These are phyloP conservation scores for Lactarius pseudohatsudake DNA, from an alignment of 768 basidiomycete species.

Conservation along the genomic window DNA sequence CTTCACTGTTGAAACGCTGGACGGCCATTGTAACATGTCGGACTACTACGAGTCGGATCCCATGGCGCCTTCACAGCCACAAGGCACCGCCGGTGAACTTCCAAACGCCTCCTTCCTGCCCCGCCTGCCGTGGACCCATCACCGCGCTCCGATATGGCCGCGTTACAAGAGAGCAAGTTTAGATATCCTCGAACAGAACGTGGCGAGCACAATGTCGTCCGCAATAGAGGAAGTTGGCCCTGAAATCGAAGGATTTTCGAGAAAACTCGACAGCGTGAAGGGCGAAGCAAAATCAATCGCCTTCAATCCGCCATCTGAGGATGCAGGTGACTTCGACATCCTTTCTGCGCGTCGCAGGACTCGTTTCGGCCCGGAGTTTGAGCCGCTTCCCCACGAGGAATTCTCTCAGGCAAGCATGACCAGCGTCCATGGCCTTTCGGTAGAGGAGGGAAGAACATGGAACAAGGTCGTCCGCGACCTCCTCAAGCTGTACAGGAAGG, in stretches of 20 bases:
- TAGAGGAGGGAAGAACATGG: constrained; percentile 33
- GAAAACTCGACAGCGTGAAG: constrained; percentile 13
- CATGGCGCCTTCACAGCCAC: constrained; percentile 29
- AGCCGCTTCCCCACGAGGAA: constrained; percentile 25
- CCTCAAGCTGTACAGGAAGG: constrained; percentile 32
- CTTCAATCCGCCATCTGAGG: neutral
- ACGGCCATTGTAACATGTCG: constrained; percentile 38
- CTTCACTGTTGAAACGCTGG: constrained; percentile 44
- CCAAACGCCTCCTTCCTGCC: constrained; percentile 37
- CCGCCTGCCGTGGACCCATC: constrained; percentile 39
- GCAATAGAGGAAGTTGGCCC: constrained; percentile 26
- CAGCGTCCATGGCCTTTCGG: constrained; percentile 28
- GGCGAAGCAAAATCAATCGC: constrained; percentile 28
- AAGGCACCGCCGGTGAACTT: constrained; percentile 35
- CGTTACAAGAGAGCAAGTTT: constrained; percentile 37
- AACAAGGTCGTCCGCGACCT: constrained; percentile 28
- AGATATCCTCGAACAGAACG: constrained; percentile 41
- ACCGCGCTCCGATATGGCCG: constrained; percentile 39
- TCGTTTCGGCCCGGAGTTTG: constrained; percentile 18
- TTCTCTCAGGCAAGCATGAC: constrained; percentile 26
- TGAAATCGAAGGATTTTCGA: constrained; percentile 22
- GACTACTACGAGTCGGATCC: constrained; percentile 35
- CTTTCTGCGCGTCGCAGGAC: neutral
- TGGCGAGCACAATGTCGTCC: constrained; percentile 36
- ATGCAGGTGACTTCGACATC: constrained; percentile 2